Percentiles rank a stretch among this genome's conserved stretches.
phyloP scores from a whole-genome alignment of 768 basidiomycete genomes.

The Suillus subalutaceus region DNA sequence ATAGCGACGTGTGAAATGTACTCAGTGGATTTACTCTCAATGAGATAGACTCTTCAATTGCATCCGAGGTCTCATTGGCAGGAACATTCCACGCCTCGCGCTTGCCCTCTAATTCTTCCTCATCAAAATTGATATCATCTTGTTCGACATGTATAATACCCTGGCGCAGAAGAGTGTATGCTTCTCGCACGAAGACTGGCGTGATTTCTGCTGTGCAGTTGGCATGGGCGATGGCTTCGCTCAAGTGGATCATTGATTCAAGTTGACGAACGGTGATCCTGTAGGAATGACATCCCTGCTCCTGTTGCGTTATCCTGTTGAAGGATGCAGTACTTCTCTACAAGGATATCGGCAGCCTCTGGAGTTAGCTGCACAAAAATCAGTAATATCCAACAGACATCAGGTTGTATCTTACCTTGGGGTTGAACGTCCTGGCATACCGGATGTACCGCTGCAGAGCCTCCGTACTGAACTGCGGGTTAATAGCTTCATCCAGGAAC shows the following conservation, averaged over 20 bases:
- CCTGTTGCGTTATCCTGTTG: constrained; percentile 93
- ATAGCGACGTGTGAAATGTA: too few relatives aligned
- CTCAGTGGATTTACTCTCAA: too few relatives aligned
- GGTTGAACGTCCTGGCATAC: constrained; percentile 96
- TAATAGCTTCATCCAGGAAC: constrained; percentile 91
- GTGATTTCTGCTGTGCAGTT: constrained; percentile 98
- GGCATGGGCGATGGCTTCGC: constrained; percentile 95
- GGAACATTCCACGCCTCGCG: constrained; percentile 40
- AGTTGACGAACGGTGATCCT: constrained; percentile 97
- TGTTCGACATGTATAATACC: constrained; percentile 99
- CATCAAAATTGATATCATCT: constrained; percentile 97
- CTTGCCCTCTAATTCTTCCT: constrained; percentile 74
- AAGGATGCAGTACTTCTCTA: constrained; percentile 92
- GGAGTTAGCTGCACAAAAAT: constrained; percentile 71
- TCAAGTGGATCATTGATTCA: constrained; percentile 97
- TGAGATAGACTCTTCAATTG: constrained; percentile 49
- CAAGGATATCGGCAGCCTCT: constrained; percentile 89
- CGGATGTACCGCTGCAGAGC: constrained; percentile 95
- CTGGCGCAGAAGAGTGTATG: constrained; percentile 89
- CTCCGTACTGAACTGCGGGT: constrained; percentile 97
- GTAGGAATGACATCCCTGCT: constrained; percentile 87
- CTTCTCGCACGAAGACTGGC: constrained; percentile 93
- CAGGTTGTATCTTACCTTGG: constrained; percentile 63
- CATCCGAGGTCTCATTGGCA: constrained; percentile 36
- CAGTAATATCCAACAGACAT: constrained; percentile 3